Conservation (phyloP, 1,284 basidiomycete species). For the Fistulina hepatica region DNA sequence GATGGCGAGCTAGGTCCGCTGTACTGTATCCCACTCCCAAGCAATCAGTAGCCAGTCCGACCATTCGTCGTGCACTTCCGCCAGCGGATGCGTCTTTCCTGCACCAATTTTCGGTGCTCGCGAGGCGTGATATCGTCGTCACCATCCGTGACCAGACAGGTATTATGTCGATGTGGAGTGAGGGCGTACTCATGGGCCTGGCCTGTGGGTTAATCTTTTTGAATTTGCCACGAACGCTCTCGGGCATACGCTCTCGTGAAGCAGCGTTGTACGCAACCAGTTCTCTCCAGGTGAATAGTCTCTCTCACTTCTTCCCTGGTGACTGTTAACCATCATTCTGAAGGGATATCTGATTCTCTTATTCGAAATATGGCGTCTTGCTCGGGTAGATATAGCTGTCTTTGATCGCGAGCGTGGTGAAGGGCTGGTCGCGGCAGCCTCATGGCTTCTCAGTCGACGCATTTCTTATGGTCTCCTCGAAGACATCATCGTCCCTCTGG, state of each 20-base stretch:
- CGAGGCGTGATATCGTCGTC: slow-evolving; percentile 8
- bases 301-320: not conserved
- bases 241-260: slow-evolving; percentile 13
- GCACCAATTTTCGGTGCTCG: slow-evolving; percentile 13
- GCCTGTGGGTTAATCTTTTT: slow-evolving; percentile 12
- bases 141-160: slow-evolving; percentile 12
- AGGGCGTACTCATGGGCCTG: slow-evolving; percentile 12
- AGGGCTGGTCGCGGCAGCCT: slow-evolving; percentile 11
- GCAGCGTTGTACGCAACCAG: slow-evolving; percentile 9
- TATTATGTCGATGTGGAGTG: slow-evolving; percentile 9
- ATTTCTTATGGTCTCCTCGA: slow-evolving; percentile 11
- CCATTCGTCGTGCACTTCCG: not conserved
- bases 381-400: slow-evolving; percentile 22
- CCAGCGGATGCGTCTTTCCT: slow-evolving; percentile 17
- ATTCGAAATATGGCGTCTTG: slow-evolving; percentile 12
- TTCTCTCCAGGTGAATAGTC: slow-evolving; percentile 6
- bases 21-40: slow-evolving; percentile 1
- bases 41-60: not conserved
- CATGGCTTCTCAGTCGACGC: slow-evolving; percentile 10
- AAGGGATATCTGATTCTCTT: slow-evolving; percentile 12
- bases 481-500: slow-evolving; percentile 11
- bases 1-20: slow-evolving; percentile 19
- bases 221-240: slow-evolving; percentile 8
- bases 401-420: slow-evolving; percentile 39
- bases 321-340: not conserved